Evolutionary conservation across 805 yeast species (phyloP), one percentile per base, ranked within the genome.

Genomic region (Brettanomyces sp.): DNA sequence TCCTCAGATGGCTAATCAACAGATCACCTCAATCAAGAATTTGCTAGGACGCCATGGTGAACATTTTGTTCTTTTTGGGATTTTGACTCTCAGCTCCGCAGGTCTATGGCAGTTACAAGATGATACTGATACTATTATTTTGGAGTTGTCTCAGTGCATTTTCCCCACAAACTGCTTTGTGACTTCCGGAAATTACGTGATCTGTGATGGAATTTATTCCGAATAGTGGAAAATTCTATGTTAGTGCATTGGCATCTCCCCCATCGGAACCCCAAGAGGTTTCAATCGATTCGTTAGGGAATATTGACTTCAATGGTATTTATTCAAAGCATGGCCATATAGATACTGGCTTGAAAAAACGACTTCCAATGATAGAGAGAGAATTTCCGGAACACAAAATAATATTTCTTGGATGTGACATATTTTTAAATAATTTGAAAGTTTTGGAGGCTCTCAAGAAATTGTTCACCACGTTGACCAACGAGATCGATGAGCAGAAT

Each of bases 131-230:
- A 64, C 72, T 39, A 80, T 91, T 9, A 82, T 77, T 52, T 65
- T 93, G 12, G 85, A 85, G 46, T 56, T 85, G 4, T 65, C 72
- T 8, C 82, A 82, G 52, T 70, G 88, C 1, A 67, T 71, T 14
- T 82, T 84, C 39, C 74, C 84, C 1, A 69, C 69, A 3, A 87
- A 82, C 0, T 72, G 82, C 7, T 90, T 77, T 56, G 82, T 77
- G 56, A 77, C 81, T 3, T 71, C 77, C 0, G 98, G 99, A 2
- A 80, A 83, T 68, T 79, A 83, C 54, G 77, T 87, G 0, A 64
- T 91, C 2, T 82, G 85, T 44, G 95, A 88, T 57, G 99, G 99
- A 14, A 78, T 86, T 14, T 87, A 88, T 58, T 78, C 81, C 13
- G n/a, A 80, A 82, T 3, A 75, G 79, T 14, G 79, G 81, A 2